Conservation (phyloP, 2,329 filamentous ascomycete genomes). For the Aureobasidium vineae region DNA sequence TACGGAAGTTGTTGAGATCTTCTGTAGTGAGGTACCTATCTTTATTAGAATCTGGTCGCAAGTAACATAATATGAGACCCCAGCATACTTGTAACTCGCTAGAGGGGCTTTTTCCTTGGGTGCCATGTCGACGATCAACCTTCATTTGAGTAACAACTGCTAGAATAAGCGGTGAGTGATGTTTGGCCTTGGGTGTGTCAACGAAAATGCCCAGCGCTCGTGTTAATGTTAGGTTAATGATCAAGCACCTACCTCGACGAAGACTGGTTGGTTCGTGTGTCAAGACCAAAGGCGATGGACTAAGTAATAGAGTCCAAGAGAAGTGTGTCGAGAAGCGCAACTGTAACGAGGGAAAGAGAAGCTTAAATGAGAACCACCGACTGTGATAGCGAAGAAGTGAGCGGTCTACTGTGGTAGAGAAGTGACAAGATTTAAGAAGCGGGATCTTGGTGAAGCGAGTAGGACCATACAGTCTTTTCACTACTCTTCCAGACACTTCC, state of each 20-base stretch:
- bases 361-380: not conserved
- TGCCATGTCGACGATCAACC: not conserved
- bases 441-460: not conserved
- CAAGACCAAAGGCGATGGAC: not conserved
- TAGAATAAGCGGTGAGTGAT: not conserved
- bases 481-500: not conserved
- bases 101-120: not conserved
- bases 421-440: not conserved
- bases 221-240: not conserved
- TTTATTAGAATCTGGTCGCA: not conserved
- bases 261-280: not conserved
- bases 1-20: slow-evolving; percentile 8
- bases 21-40: not conserved
- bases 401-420: not conserved
- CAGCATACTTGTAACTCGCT: not conserved
- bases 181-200: not conserved
- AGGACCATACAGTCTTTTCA: not conserved
- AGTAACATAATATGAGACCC: not conserved
- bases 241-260: not conserved
- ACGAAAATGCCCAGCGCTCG: not conserved
- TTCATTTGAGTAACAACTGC: not conserved
- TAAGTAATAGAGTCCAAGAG: not conserved
- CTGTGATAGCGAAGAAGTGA: not conserved
- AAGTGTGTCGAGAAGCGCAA: not conserved
- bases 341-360: not conserved